These are phyloP conservation scores for Tolypocladium paradoxum DNA, from an alignment of 2,329 filamentous ascomycete species.

Conservation along the genomic window DNA sequence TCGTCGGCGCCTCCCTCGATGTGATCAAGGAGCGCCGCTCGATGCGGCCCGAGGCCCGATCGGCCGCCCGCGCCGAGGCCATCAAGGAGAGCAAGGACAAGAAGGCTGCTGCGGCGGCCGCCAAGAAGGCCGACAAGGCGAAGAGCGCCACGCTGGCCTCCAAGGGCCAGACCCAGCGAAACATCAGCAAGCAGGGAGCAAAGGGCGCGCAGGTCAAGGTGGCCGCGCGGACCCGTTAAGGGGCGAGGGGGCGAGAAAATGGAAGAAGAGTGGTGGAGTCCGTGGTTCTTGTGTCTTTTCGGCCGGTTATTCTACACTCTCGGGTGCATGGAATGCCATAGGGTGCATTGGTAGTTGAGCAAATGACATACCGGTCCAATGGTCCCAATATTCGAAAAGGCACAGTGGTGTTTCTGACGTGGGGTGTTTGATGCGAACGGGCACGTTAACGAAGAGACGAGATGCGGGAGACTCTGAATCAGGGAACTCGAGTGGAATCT, in stretches of 20 bases:
- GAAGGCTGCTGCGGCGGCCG: constrained; percentile 75
- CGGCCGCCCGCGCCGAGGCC: constrained; percentile 77
- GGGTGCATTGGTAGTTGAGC: constrained; percentile 31
- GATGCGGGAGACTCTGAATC: not conserved
- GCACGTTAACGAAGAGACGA: not conserved
- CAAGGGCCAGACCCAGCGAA: constrained; percentile 69
- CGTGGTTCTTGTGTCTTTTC: constrained; percentile 32
- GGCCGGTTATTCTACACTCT: constrained; percentile 31
- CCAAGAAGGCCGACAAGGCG: constrained; percentile 99
- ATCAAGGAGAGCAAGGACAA: constrained; percentile 99
- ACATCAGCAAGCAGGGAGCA: constrained; percentile 92
- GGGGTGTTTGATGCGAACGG: not conserved
- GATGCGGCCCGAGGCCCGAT: constrained; percentile 90
- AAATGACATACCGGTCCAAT: constrained; percentile 16
- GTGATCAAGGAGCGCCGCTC: constrained; percentile 98
- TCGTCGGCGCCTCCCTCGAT: constrained; percentile 98
- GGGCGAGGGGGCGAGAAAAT: constrained; percentile 9
- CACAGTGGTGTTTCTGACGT: not conserved
- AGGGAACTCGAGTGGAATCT: not conserved
- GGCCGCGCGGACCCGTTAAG: constrained; percentile 69
- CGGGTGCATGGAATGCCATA: constrained; percentile 31
- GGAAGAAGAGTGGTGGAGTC: constrained; percentile 22
- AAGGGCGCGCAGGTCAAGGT: constrained; percentile 86
- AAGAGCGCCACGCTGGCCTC: constrained; percentile 67
- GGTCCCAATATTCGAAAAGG: not conserved